phyloP scores from a whole-genome alignment of 257 asterid species.

The Oldenlandia corymbosa region DNA sequence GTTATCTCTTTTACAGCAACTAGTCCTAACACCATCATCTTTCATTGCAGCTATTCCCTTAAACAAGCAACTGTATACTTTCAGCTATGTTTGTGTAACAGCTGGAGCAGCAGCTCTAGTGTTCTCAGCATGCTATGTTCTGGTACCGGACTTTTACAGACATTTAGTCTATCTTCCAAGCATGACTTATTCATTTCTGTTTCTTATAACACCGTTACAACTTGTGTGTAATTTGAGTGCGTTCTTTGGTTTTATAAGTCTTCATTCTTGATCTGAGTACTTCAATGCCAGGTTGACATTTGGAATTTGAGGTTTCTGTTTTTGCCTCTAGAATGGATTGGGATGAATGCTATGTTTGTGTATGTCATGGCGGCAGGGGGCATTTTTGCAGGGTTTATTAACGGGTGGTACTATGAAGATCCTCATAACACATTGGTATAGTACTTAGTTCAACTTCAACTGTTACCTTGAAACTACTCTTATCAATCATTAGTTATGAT shows the following conservation, averaged over 20 bases:
- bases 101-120: constrained; percentile 69
- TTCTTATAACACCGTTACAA: not conserved
- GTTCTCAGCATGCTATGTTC: constrained; percentile 52
- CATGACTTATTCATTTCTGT: not conserved
- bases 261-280: constrained; percentile 1
- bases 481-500: not conserved
- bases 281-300: constrained; percentile 45
- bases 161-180: not conserved
- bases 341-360: constrained; percentile 83
- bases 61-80: constrained; percentile 66
- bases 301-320: constrained; percentile 41
- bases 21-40: not conserved
- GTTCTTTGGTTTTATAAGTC: not conserved
- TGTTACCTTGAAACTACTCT: not conserved
- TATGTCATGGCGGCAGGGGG: constrained; percentile 77
- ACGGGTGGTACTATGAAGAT: constrained; percentile 70
- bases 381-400: constrained; percentile 66
- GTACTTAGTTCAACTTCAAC: not conserved
- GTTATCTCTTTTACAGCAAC: not conserved
- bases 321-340: constrained; percentile 70
- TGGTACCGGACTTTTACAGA: constrained; percentile 30
- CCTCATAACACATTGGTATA: constrained; percentile 64
- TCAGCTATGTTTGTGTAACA: constrained; percentile 73
- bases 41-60: constrained; percentile 58
- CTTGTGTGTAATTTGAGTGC: not conserved